Percentiles rank a stretch among this genome's conserved stretches.
These are phyloP conservation scores for Saccharomyces eubayanus DNA, from an alignment of 805 yeast genomes.

Conservation along the genomic window DNA sequence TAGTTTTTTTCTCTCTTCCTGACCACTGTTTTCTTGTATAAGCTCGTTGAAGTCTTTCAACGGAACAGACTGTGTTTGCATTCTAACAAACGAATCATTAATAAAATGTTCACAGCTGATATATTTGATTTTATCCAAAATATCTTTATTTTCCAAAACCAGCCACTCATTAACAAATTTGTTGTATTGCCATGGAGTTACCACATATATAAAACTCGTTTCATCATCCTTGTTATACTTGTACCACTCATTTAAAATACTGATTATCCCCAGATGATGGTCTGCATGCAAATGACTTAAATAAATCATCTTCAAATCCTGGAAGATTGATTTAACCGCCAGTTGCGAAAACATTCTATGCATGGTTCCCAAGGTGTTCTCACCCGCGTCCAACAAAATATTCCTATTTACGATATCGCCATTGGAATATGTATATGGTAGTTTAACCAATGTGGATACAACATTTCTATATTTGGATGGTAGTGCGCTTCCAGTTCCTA, in stretches of 20 bases:
- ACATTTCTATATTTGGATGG: conserved; percentile 86
- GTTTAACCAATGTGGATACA: conserved; percentile 63
- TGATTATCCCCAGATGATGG: conserved; percentile 80
- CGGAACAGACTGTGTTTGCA: conserved; percentile 26
- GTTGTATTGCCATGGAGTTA: conserved; percentile 69
- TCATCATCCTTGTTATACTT: conserved; percentile 33
- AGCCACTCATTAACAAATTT: conserved; percentile 65
- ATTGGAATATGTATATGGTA: conserved; percentile 43
- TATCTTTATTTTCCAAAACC: conserved; percentile 37
- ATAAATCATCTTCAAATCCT: conserved; percentile 57
- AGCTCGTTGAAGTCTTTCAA: conserved; percentile 16
- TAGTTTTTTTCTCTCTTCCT: conserved; percentile 19
- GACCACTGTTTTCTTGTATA: conserved; percentile 5
- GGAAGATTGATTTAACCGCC: conserved; percentile 38
- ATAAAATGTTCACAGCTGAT: conserved; percentile 56
- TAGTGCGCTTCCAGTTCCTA: conserved; percentile 90
- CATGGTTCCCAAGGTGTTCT: conserved; percentile 73
- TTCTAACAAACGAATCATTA: conserved; percentile 29
- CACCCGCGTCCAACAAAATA: conserved; percentile 87
- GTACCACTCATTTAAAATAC: conserved; percentile 63
- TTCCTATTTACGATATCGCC: conserved; percentile 33
- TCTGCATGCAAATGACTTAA: conserved; percentile 94
- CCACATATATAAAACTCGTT: conserved; percentile 41
- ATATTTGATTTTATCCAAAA: conserved; percentile 39
- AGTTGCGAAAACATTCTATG: conserved; percentile 49